Percentiles rank a stretch among this genome's conserved stretches.
phyloP scores from a whole-genome alignment of 2,329 filamentous ascomycete species.

The Sarocladium strictum region DNA sequence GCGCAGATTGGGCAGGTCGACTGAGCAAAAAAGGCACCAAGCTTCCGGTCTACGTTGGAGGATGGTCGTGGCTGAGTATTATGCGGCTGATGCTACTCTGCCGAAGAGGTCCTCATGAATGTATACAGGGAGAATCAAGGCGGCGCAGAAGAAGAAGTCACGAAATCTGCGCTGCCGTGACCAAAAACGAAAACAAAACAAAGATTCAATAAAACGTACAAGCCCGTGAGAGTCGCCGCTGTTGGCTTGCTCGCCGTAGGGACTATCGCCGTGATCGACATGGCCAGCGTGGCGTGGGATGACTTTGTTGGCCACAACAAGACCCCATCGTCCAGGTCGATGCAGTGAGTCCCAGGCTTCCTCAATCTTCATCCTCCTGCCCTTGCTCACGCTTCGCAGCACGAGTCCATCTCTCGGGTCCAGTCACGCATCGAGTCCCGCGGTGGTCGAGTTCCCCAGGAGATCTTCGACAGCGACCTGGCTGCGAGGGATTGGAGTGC shows the following conservation, averaged over 20 bases:
- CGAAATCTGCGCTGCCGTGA: too few relatives aligned
- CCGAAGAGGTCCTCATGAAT: too few relatives aligned
- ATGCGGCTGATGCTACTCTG: not conserved
- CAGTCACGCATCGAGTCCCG: not conserved
- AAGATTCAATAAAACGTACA: not conserved
- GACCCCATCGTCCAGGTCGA: not conserved
- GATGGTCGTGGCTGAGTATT: too few relatives aligned
- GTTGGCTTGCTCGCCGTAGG: not conserved
- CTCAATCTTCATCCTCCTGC: too few relatives aligned
- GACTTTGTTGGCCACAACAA: not conserved
- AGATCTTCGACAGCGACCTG: slow-evolving; percentile 1
- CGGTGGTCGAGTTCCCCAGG: slow-evolving; percentile 2
- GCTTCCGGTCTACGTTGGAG: not conserved
- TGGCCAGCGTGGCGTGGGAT: not conserved
- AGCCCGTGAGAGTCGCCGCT: not conserved
- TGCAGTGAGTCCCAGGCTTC: not conserved
- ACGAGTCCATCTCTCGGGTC: not conserved
- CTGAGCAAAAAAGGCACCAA: not conserved
- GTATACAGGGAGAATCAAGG: too few relatives aligned
- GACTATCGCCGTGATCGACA: not conserved
- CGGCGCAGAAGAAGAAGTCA: too few relatives aligned
- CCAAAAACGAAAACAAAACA: too few relatives aligned
- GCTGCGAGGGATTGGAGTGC: slow-evolving; percentile 16
- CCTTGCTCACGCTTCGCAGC: not conserved
- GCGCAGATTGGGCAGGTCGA: not conserved